Conservation (phyloP, 768 basidiomycete species). For the Boletus vinaceobasis region DNA sequence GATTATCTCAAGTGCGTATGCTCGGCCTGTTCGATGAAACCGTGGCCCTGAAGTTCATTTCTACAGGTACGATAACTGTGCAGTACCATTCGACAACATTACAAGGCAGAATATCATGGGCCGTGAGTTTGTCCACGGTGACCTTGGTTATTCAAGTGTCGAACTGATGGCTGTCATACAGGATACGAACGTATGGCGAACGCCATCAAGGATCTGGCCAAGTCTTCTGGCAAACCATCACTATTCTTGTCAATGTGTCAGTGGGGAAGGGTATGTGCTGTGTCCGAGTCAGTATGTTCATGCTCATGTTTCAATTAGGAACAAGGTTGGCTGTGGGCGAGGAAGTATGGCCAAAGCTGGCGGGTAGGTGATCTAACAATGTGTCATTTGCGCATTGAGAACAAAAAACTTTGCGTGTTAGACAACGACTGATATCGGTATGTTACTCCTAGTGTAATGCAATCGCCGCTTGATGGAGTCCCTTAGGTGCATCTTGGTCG, state of each 20-base stretch:
- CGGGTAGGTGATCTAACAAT: constrained; percentile 39
- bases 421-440: constrained; percentile 53
- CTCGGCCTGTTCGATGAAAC: neutral
- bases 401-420: constrained; percentile 17
- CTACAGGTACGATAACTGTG: constrained; percentile 59
- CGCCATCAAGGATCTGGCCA: constrained; percentile 50
- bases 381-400: neutral
- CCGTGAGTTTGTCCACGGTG: constrained; percentile 34
- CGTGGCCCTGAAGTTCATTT: neutral
- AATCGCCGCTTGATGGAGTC: neutral
- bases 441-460: neutral
- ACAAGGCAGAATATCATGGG: constrained; percentile 55
- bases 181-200: constrained; percentile 60
- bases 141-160: neutral
- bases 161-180: constrained; percentile 21
- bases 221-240: constrained; percentile 48
- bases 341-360: constrained; percentile 60
- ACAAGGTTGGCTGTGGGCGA: constrained; percentile 65
- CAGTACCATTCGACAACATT: constrained; percentile 55
- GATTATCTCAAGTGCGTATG: constrained; percentile 55
- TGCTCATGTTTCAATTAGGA: constrained; percentile 35
- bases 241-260: constrained; percentile 61
- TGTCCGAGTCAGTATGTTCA: neutral
- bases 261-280: constrained; percentile 56
- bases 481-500: constrained; percentile 44